phyloP scores from a whole-genome alignment of 129 eudicot species.

The Escallonia rubra region DNA sequence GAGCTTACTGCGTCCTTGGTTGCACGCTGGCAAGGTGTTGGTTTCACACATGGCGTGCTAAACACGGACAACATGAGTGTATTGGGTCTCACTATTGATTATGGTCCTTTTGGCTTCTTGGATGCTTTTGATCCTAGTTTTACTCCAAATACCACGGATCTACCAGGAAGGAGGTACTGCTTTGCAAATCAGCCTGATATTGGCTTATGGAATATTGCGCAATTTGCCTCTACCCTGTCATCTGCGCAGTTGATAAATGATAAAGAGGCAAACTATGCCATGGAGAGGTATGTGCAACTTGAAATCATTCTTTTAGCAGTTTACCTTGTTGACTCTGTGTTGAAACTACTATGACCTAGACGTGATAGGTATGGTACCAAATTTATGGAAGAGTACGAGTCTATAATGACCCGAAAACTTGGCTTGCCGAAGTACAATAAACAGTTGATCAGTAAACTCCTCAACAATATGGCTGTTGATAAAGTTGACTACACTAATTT shows the following conservation, averaged over 20 bases:
- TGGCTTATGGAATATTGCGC: constrained; percentile 94
- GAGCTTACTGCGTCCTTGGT: constrained; percentile 88
- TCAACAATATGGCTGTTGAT: constrained; percentile 96
- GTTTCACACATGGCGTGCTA: constrained; percentile 97
- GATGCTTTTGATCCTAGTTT: constrained; percentile 98
- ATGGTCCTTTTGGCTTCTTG: constrained; percentile 98
- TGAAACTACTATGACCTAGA: not conserved
- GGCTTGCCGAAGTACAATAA: constrained; percentile 86
- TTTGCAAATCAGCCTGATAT: constrained; percentile 99
- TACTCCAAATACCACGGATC: constrained; percentile 99
- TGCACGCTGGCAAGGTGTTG: constrained; percentile 99
- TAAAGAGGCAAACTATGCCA: constrained; percentile 76
- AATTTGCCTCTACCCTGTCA: constrained; percentile 72
- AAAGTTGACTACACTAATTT: constrained; percentile 99
- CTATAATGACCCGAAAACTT: constrained; percentile 84
- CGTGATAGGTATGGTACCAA: constrained; percentile 74
- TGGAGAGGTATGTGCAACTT: constrained; percentile 62
- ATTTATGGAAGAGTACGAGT: constrained; percentile 95
- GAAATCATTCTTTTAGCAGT: no score
- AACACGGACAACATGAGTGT: constrained; percentile 99
- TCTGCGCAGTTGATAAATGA: constrained; percentile 67
- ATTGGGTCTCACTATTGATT: constrained; percentile 93
- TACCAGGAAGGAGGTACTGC: constrained; percentile 96
- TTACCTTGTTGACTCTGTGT: not conserved
- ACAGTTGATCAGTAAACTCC: constrained; percentile 75